Evolutionary conservation across 192 early-diverging fungal species (phyloP).

Genomic region (Gonapodya sp.): DNA sequence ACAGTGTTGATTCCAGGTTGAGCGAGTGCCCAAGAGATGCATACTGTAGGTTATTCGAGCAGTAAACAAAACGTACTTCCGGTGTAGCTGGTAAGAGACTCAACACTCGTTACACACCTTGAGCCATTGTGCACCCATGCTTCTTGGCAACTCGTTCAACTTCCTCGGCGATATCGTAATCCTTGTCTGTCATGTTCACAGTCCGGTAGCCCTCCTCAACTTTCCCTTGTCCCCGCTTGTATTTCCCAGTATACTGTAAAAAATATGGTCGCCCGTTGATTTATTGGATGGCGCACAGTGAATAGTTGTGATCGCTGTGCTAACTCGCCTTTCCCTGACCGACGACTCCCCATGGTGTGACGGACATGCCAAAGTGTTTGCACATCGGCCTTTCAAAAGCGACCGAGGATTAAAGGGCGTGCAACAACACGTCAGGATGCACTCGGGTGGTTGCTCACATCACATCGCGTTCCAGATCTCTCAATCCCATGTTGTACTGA

Average conservation of each 20-base stretch:
- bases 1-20: constrained; percentile 2
- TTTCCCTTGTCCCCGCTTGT: constrained; percentile 4
- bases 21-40: background rate
- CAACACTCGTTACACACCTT: background rate
- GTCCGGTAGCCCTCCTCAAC: background rate
- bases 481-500: background rate
- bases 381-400: background rate
- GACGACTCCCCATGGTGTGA: constrained; percentile 5
- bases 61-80: no score
- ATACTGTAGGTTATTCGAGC: no score
- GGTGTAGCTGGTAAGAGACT: background rate
- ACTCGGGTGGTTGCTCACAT: background rate
- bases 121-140: background rate
- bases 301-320: background rate
- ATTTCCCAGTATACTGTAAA: constrained; percentile 9
- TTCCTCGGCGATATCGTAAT: constrained; percentile 7
- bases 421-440: background rate
- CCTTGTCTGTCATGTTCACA: background rate
- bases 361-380: background rate
- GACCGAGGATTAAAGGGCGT: background rate
- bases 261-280: background rate
- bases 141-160: constrained; percentile 8
- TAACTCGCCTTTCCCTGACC: background rate
- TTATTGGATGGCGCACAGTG: background rate
- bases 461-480: background rate